Conservation (phyloP, 306 rosid genomes). For the Medicago arabica region DNA sequence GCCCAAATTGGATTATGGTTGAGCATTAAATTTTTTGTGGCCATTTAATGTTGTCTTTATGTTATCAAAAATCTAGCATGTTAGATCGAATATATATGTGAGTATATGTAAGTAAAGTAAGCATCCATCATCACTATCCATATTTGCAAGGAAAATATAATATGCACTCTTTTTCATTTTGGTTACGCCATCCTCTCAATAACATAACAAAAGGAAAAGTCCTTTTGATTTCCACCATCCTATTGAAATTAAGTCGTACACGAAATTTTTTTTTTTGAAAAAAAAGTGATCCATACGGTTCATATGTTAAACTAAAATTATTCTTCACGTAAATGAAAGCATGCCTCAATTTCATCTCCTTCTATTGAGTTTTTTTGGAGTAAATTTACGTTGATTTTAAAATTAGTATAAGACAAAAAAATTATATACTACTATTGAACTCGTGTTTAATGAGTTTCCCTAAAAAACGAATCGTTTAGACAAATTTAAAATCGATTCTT, state of each 20-base stretch:
- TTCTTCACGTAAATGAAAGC: neutral
- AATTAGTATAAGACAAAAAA: neutral
- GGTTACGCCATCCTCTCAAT: conserved; percentile 20
- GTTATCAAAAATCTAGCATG: conserved; percentile 21
- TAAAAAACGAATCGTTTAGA: too few relatives aligned
- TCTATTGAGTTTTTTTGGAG: neutral
- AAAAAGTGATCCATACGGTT: neutral
- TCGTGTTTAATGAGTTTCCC: too few relatives aligned
- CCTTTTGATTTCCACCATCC: conserved; percentile 1
- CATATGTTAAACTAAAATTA: neutral
- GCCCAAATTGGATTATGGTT: conserved; percentile 13
- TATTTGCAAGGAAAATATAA: conserved; percentile 32
- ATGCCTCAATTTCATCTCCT: neutral
- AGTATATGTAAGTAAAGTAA: neutral
- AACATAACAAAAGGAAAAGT: conserved; percentile 15
- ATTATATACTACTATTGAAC: too few relatives aligned
- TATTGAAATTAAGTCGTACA: neutral
- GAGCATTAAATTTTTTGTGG: conserved; percentile 22
- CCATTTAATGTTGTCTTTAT: conserved; percentile 29
- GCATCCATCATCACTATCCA: conserved; percentile 22
- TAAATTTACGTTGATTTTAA: neutral
- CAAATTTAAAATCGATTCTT: too few relatives aligned
- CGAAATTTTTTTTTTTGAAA: neutral
- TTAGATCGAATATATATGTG: conserved; percentile 14
- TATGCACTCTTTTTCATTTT: conserved; percentile 21